phyloP scores from a whole-genome alignment of 352 stramenopile species.

The Phytophthora boehmeriae region DNA sequence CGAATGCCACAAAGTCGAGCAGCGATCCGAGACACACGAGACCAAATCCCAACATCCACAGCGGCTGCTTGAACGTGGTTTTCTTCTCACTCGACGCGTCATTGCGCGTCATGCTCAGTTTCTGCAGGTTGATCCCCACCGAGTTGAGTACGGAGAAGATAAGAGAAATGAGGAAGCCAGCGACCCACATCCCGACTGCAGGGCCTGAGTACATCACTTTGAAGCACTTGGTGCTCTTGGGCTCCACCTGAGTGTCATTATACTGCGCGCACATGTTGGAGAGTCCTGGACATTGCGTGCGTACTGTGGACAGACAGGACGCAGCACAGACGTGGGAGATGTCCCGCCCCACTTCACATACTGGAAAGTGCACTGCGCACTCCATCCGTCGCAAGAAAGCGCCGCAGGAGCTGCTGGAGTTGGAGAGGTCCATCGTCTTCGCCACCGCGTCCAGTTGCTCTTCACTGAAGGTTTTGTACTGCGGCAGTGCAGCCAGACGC shows the following conservation, averaged over 20 bases:
- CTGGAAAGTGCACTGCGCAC: conserved; percentile 77
- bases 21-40: conserved; percentile 85
- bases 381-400: conserved; percentile 61
- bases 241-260: conserved; percentile 48
- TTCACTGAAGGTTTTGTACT: conserved; percentile 47
- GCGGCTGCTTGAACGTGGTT: conserved; percentile 81
- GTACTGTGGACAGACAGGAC: conserved; percentile 66
- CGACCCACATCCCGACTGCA: conserved; percentile 83
- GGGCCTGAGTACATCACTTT: conserved; percentile 75
- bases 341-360: conserved; percentile 83
- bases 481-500: conserved; percentile 46
- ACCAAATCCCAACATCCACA: conserved; percentile 89
- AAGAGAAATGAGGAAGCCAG: conserved; percentile 87
- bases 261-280: conserved; percentile 60
- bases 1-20: conserved; percentile 92
- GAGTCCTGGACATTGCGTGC: conserved; percentile 69
- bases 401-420: conserved; percentile 67
- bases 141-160: conserved; percentile 90
- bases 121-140: conserved; percentile 92
- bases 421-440: conserved; percentile 60
- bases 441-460: conserved; percentile 47
- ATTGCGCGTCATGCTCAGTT: conserved; percentile 87
- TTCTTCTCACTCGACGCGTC: conserved; percentile 69
- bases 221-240: conserved; percentile 81
- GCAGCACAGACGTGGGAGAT: conserved; percentile 62